Percentiles rank a stretch among this genome's conserved stretches.
phyloP scores from a whole-genome alignment of 1,139 yeast genomes.

The Hyphopichia khmerensis region DNA sequence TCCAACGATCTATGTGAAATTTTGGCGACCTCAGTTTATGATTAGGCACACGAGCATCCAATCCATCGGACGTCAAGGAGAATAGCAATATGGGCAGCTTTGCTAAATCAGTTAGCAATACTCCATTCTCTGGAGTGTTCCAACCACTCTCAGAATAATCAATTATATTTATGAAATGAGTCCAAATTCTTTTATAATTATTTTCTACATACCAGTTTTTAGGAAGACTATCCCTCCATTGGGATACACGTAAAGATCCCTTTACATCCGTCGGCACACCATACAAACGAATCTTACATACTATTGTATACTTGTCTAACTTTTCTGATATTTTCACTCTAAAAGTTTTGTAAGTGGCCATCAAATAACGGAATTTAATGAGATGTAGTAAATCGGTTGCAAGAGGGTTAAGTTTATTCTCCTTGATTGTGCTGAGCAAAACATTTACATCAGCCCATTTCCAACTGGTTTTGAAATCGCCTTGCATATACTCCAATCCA shows the following conservation, averaged over 20 bases:
- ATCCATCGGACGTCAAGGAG: background rate
- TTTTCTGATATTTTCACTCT: constrained; percentile 1
- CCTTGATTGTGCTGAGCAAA: constrained; percentile 13
- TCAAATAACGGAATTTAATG: constrained; percentile 33
- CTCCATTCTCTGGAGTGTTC: constrained; percentile 5
- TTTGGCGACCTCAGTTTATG: constrained; percentile 7
- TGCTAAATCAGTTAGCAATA: background rate
- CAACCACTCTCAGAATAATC: constrained; percentile 35
- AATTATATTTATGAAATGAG: constrained; percentile 27
- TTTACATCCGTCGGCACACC: constrained; percentile 46
- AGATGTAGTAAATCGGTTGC: constrained; percentile 41
- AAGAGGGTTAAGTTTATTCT: constrained; percentile 14
- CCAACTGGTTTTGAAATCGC: constrained; percentile 33
- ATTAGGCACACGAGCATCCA: background rate
- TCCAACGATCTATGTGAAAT: constrained; percentile 36
- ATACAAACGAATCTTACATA: constrained; percentile 47
- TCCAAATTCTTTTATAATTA: constrained; percentile 29
- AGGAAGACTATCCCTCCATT: constrained; percentile 27
- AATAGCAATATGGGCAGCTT: background rate
- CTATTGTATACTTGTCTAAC: constrained; percentile 2
- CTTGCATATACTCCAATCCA: constrained; percentile 9
- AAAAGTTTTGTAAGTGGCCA: constrained; percentile 43
- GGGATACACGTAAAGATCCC: constrained; percentile 30
- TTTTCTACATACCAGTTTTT: constrained; percentile 20
- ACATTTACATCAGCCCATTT: constrained; percentile 48